Evolutionary conservation across 805 yeast species (phyloP), one percentile per base, ranked within the genome.

Genomic region (Saturnispora quitensis): DNA sequence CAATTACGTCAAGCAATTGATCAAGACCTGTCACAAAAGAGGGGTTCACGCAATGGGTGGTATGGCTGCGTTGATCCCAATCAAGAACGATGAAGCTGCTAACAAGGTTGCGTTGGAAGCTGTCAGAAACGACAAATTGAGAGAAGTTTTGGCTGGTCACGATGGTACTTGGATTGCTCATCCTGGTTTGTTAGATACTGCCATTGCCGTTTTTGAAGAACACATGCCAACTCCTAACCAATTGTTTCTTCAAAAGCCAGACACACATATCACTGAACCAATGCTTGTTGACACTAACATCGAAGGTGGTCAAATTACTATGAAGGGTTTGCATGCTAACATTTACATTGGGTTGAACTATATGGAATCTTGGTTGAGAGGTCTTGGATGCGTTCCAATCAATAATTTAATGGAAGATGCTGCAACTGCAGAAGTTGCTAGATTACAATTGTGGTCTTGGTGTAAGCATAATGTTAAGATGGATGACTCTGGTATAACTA

Each of bases 111-210:
- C 90, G 9, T 77, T 86, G 81, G 80, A 75, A 47, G 84, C 83
- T 58, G 93, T 86, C 50, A 76, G 78, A 57, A 78, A 75, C 65
- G 95, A 86, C 68, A 86, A 86, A 69, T 74, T 82, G 58, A 73
- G 93, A 60, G 95, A 86, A 69, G 85, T 84, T 46, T 68, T 73
- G 48, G 83, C 85, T 51, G 93, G 93, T 47, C 89, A 87, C 69
- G 95, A 86, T 71, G 89, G 93, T 48, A 84, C 91, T 53, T 86
- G 95, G 95, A 86, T 86, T 64, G 91, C 91, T 15, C 93, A 86
- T 62, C 95, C 95, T 17, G 90, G 89, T 20, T 73, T 86, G 65
- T 86, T 86, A 25, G 76, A 83, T 17, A 78, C 85, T 56, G 89
- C 88, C 42, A 75, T 83, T 63, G 75, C 77, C 61, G 86, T 85